These are phyloP conservation scores for Hypoxylon subgilvum DNA, from an alignment of 495 filamentous ascomycete genomes.

Conservation along the genomic window DNA sequence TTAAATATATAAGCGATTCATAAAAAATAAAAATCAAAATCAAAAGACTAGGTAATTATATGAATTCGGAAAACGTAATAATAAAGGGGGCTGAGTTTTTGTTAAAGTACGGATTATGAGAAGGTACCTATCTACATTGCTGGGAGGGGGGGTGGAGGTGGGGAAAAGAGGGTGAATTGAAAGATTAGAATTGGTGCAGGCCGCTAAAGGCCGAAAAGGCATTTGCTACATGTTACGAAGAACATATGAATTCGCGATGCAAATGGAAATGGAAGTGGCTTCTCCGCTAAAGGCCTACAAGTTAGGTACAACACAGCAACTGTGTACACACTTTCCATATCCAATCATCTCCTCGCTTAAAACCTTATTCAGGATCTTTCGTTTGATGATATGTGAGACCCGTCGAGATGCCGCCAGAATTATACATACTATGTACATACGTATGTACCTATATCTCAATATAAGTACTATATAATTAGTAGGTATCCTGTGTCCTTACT, in stretches of 20 bases:
- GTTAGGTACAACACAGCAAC: no score
- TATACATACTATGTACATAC: no score
- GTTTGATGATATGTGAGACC: slow-evolving; percentile 25
- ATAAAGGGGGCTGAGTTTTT: slow-evolving; percentile 38
- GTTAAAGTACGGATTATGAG: no score
- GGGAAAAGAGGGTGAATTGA: background rate
- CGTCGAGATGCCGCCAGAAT: slow-evolving; percentile 19
- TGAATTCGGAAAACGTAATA: slow-evolving; percentile 36
- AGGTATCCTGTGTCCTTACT: slow-evolving; percentile 11
- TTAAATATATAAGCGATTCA: slow-evolving; percentile 20
- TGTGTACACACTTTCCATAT: slow-evolving; percentile 19
- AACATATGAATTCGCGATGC: no score
- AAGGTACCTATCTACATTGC: no score
- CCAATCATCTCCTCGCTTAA: slow-evolving; percentile 33
- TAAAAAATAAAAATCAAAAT: slow-evolving; percentile 13
- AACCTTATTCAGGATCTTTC: slow-evolving; percentile 23
- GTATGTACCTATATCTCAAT: no score
- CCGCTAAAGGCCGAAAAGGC: background rate
- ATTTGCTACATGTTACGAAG: no score
- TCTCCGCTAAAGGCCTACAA: no score
- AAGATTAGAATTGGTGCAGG: slow-evolving; percentile 20
- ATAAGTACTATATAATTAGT: no score
- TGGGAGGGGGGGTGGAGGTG: no score
- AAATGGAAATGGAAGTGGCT: slow-evolving; percentile 6
- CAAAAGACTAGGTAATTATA: slow-evolving; percentile 4